Conservation (phyloP, 768 basidiomycete genomes). For the Russula griseocarnosa region DNA sequence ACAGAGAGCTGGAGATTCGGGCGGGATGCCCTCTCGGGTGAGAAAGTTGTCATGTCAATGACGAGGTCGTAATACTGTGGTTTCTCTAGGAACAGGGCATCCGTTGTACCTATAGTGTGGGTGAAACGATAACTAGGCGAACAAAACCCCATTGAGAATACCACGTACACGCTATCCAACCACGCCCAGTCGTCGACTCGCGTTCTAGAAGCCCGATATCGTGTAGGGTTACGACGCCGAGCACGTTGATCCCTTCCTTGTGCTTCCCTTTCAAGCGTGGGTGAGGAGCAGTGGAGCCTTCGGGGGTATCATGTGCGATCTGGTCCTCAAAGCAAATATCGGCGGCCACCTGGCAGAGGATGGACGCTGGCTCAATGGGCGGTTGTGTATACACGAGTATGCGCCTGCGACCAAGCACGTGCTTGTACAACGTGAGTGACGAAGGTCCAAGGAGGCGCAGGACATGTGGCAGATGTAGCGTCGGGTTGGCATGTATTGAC, state of each 20-base stretch:
- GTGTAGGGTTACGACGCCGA: slow-evolving; percentile 76
- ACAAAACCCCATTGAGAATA: neutral
- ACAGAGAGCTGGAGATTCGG: slow-evolving; percentile 65
- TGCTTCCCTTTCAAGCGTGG: slow-evolving; percentile 39
- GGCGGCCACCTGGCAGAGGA: slow-evolving; percentile 58
- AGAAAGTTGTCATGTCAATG: slow-evolving; percentile 71
- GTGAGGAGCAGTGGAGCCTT: neutral
- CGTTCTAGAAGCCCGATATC: slow-evolving; percentile 60
- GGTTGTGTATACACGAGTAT: slow-evolving; percentile 79
- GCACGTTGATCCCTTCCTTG: slow-evolving; percentile 55
- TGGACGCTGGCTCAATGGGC: slow-evolving; percentile 74
- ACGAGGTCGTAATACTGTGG: slow-evolving; percentile 75
- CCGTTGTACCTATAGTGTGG: slow-evolving; percentile 57
- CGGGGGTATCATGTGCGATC: slow-evolving; percentile 12
- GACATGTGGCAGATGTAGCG: slow-evolving; percentile 69
- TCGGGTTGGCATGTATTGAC: slow-evolving; percentile 43
- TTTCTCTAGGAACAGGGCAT: slow-evolving; percentile 80
- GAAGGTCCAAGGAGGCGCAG: slow-evolving; percentile 77
- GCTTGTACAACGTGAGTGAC: slow-evolving; percentile 72
- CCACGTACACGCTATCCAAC: slow-evolving; percentile 76
- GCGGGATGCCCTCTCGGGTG: slow-evolving; percentile 46
- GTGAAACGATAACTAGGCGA: neutral
- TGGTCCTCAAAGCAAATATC: slow-evolving; percentile 57
- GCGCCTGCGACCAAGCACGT: slow-evolving; percentile 66
- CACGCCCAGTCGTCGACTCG: slow-evolving; percentile 56